These are phyloP conservation scores for Dentiscutata heterogama DNA, from an alignment of 371 early-diverging fungal genomes.

Conservation along the genomic window DNA sequence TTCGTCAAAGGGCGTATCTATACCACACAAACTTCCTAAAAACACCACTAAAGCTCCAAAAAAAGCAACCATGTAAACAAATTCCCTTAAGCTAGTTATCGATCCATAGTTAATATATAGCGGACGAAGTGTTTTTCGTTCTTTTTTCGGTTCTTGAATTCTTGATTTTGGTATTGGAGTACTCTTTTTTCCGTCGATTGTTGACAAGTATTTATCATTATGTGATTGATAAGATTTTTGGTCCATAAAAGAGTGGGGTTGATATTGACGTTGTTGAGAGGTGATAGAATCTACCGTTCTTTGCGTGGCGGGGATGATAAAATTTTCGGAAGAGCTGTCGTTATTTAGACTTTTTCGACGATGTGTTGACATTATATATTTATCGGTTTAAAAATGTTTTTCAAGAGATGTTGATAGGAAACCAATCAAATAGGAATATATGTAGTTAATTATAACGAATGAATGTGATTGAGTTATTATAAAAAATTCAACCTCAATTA, in stretches of 20 bases:
- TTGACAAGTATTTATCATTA: neutral
- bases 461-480: too few relatives aligned
- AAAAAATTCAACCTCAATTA: too few relatives aligned
- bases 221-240: too few relatives aligned
- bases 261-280: neutral
- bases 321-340: slow-evolving; percentile 34
- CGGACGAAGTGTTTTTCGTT: neutral
- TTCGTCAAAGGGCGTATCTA: slow-evolving; percentile 29
- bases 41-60: slow-evolving; percentile 30
- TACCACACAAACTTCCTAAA: slow-evolving; percentile 28
- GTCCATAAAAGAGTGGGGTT: neutral
- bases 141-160: neutral
- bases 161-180: too few relatives aligned
- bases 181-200: neutral
- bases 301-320: neutral
- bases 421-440: too few relatives aligned
- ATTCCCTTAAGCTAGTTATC: neutral
- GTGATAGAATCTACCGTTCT: neutral
- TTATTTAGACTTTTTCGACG: slow-evolving; percentile 36
- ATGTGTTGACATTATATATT: slow-evolving; percentile 15
- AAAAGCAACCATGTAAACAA: slow-evolving; percentile 4
- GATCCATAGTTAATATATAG: neutral
- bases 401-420: too few relatives aligned
- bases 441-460: too few relatives aligned
- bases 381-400: too few relatives aligned